Evolutionary conservation across 371 early-diverging fungal species (phyloP), one percentile per base, ranked within the genome.

Genomic region (Basidiobolus meristosporus): DNA sequence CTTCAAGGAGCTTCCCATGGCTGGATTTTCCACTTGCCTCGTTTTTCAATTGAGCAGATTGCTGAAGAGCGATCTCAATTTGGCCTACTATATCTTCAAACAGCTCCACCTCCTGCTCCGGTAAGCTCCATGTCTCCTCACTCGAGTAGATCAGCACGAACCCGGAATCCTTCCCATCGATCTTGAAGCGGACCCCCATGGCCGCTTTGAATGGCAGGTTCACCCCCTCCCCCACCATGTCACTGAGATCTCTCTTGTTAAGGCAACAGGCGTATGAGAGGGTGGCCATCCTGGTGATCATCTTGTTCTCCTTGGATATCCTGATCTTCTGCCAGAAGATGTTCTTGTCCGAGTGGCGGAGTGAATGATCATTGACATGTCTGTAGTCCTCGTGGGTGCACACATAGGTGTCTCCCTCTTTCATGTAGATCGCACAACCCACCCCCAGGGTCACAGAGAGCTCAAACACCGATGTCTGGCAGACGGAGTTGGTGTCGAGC

Each of bases 291-390:
- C 36, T 12, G 2, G 9, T 11, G 4, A 42, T 6, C 2, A 20
- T 35, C 10, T 23, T 17, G n/a, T 12, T 9, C 16, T 16, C 5
- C n/a, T 14, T 7, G 12, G 7, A 21, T 15, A 42, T 15, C 14
- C 21, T 42, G 20, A 42, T 42, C 7, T 34, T 42, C 26, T 42
- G 33, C 42, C 42, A 42, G 36, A 35, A 42, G 28, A 35, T 34
- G 7, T 34, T 35, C 19, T 31, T 34, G 12, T 31, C 9, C 12
- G 12, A 30, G 12, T 6, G 6, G 11, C 12, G 21, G 12, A 35
- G 11, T 7, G 7, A 19, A 34, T 26, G 26, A 3, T 11, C n/a
- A 20, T 22, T 4, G n/a, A n/a, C n/a, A n/a, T n/a, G n/a, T n/a
- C n/a, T n/a, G n/a, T n/a, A n/a, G n/a, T n/a, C n/a, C n/a, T 32